Conservation (phyloP, 768 basidiomycete genomes). For the Xerocomus brunneocitrinus region DNA sequence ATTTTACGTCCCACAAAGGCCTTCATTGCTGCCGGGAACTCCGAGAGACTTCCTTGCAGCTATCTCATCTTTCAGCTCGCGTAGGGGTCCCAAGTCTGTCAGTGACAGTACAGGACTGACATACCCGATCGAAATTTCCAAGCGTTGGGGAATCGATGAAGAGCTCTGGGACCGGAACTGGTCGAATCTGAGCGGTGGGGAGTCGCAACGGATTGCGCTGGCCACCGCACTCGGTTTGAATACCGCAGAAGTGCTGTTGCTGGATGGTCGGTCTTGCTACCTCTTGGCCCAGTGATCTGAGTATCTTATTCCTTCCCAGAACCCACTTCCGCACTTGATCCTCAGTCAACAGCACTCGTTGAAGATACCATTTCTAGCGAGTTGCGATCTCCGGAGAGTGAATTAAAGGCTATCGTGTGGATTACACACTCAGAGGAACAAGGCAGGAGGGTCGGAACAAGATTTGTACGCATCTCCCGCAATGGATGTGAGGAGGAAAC, state of each 20-base stretch:
- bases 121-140: slow-evolving; percentile 50
- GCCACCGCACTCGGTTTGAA: slow-evolving; percentile 70
- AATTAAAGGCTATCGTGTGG: slow-evolving; percentile 75
- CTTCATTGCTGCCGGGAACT: slow-evolving; percentile 79
- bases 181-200: slow-evolving; percentile 80
- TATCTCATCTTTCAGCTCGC: slow-evolving; percentile 50
- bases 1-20: slow-evolving; percentile 84
- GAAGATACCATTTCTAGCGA: slow-evolving; percentile 57
- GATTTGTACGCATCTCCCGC: slow-evolving; percentile 50
- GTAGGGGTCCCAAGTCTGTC: slow-evolving; percentile 26
- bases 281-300: neutral
- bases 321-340: slow-evolving; percentile 86
- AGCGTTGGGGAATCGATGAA: slow-evolving; percentile 60
- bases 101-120: slow-evolving; percentile 23
- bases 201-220: slow-evolving; percentile 77
- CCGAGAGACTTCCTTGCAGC: slow-evolving; percentile 67
- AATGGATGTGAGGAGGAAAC: slow-evolving; percentile 43
- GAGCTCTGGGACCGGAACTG: slow-evolving; percentile 78
- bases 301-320: slow-evolving; percentile 41
- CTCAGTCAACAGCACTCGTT: slow-evolving; percentile 57
- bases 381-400: slow-evolving; percentile 43
- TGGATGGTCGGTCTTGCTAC: slow-evolving; percentile 56
- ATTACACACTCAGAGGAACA: slow-evolving; percentile 87
- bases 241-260: slow-evolving; percentile 72
- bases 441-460: slow-evolving; percentile 65